Percentiles rank a stretch among this genome's conserved stretches.
phyloP scores from a whole-genome alignment of 192 early-diverging fungal genomes.

The Coemansia sp. region DNA sequence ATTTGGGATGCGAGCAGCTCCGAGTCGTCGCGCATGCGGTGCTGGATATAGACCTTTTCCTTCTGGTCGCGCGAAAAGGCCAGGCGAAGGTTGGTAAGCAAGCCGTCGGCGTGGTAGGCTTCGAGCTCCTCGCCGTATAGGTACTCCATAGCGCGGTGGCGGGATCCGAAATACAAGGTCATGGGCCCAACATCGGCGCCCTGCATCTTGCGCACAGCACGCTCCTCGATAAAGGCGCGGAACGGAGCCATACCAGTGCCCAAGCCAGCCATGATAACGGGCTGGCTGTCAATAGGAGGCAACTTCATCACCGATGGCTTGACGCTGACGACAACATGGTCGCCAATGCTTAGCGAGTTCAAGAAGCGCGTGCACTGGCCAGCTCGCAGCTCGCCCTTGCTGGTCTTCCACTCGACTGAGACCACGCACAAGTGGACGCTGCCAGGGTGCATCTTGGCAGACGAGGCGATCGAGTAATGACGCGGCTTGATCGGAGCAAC shows the following conservation, averaged over 20 bases:
- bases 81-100: slow-evolving; percentile 84
- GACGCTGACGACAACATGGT: slow-evolving; percentile 79
- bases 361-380: slow-evolving; percentile 96
- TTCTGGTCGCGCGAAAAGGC: slow-evolving; percentile 96
- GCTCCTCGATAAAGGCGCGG: slow-evolving; percentile 96
- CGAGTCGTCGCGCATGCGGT: slow-evolving; percentile 88
- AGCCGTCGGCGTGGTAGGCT: slow-evolving; percentile 87
- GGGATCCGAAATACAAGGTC: slow-evolving; percentile 94
- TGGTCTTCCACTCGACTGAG: slow-evolving; percentile 83
- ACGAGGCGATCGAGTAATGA: slow-evolving; percentile 98
- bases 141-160: slow-evolving; percentile 91
- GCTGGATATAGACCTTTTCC: slow-evolving; percentile 95
- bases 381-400: slow-evolving; percentile 63
- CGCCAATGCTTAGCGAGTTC: slow-evolving; percentile 64
- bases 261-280: slow-evolving; percentile 95
- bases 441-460: slow-evolving; percentile 82
- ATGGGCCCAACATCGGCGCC: slow-evolving; percentile 90
- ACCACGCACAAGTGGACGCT: slow-evolving; percentile 91
- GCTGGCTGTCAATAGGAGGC: slow-evolving; percentile 74
- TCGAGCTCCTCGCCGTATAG: slow-evolving; percentile 97
- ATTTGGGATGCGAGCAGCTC: slow-evolving; percentile 73
- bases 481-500: slow-evolving; percentile 92
- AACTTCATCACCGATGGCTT: slow-evolving; percentile 98
- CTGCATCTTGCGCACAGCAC: slow-evolving; percentile 72
- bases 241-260: slow-evolving; percentile 99